Evolutionary conservation across 495 filamentous ascomycete genomes (phyloP).

Genomic region (Bacidia gigantensis): DNA sequence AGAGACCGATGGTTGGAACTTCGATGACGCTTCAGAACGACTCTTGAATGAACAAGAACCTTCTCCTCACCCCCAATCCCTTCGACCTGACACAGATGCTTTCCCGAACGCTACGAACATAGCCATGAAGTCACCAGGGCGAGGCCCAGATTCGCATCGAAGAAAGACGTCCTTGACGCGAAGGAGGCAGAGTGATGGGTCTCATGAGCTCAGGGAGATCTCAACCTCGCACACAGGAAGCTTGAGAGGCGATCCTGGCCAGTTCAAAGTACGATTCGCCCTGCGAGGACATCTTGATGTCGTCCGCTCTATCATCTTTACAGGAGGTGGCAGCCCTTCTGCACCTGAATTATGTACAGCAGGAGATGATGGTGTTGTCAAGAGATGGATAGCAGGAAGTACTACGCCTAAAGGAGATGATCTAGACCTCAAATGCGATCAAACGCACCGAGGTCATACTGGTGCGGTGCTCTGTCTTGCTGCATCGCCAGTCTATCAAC

Average conservation of each 20-base stretch:
- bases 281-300: slow-evolving; percentile 87
- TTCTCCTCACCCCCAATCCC: slow-evolving; percentile 38
- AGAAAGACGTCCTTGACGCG: slow-evolving; percentile 68
- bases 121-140: slow-evolving; percentile 60
- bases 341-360: slow-evolving; percentile 96
- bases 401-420: slow-evolving; percentile 41
- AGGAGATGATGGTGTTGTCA: slow-evolving; percentile 89
- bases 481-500: slow-evolving; percentile 69
- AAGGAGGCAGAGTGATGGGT: slow-evolving; percentile 43
- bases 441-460: slow-evolving; percentile 84
- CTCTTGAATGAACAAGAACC: slow-evolving; percentile 25
- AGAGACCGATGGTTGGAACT: slow-evolving; percentile 80
- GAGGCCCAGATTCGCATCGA: slow-evolving; percentile 56
- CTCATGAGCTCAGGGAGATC: slow-evolving; percentile 34
- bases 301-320: slow-evolving; percentile 87
- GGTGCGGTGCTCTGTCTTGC: slow-evolving; percentile 81
- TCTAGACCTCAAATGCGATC: slow-evolving; percentile 81
- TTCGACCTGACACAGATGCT: slow-evolving; percentile 66
- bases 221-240: slow-evolving; percentile 17
- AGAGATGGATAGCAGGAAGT: slow-evolving; percentile 64
- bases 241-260: slow-evolving; percentile 45
- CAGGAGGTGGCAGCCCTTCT: slow-evolving; percentile 80
- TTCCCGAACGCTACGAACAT: slow-evolving; percentile 76
- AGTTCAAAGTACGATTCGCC: slow-evolving; percentile 86
- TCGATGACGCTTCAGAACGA: slow-evolving; percentile 54